phyloP scores from a whole-genome alignment of 2,329 filamentous ascomycete genomes.

The Orbilia quercus region DNA sequence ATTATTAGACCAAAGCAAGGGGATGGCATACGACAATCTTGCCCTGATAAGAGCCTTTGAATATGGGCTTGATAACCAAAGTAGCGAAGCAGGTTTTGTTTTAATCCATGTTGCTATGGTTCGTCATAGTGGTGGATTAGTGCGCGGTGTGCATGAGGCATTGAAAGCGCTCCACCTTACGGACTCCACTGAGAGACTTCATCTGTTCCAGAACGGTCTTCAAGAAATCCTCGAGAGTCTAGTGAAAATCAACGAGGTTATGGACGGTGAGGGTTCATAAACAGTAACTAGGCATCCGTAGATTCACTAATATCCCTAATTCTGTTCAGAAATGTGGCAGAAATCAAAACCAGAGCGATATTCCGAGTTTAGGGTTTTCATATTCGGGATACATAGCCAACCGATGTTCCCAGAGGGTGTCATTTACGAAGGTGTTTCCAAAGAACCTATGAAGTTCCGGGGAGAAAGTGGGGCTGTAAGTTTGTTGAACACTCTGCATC shows the following conservation, averaged over 20 bases:
- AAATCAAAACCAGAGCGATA: constrained; percentile 86
- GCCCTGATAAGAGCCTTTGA: constrained; percentile 92
- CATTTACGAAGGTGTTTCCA: constrained; percentile 84
- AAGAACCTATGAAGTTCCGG: constrained; percentile 81
- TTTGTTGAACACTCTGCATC: background rate
- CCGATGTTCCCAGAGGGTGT: constrained; percentile 95
- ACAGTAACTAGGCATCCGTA: background rate
- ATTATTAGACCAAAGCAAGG: constrained; percentile 69
- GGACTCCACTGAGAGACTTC: constrained; percentile 41
- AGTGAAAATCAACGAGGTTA: constrained; percentile 69
- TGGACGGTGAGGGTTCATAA: constrained; percentile 67
- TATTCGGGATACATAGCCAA: constrained; percentile 93
- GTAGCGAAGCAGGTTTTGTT: constrained; percentile 95
- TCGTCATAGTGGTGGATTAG: constrained; percentile 80
- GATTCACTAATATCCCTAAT: background rate
- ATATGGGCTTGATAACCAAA: constrained; percentile 83
- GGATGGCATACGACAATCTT: constrained; percentile 75
- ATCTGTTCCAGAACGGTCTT: constrained; percentile 67
- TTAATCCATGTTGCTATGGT: constrained; percentile 97
- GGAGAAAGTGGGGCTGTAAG: constrained; percentile 82
- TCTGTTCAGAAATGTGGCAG: constrained; percentile 78
- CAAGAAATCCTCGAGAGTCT: constrained; percentile 67
- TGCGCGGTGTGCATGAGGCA: constrained; percentile 70
- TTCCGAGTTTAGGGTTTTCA: constrained; percentile 92
- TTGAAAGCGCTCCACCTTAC: constrained; percentile 67